Evolutionary conservation across 2,329 filamentous ascomycete genomes (phyloP), one percentile per base, ranked within the genome.

Genomic region (Setomelanomma holmii): DNA sequence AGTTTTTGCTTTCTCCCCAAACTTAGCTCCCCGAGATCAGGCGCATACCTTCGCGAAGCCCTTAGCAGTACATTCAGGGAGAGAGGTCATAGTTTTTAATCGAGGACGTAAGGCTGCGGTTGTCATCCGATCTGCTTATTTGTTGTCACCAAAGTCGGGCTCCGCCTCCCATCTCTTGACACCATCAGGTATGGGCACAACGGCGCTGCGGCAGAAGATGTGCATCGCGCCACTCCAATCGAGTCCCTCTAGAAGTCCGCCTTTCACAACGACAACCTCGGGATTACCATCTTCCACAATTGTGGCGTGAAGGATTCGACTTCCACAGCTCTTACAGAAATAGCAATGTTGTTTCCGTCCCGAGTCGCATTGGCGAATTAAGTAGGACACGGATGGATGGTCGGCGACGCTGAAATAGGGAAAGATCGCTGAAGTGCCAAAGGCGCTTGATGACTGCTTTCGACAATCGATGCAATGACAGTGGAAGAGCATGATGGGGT

Each of bases 391-490:
- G 12, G 54, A 49, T 5, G 62, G 14, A 68, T 74, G 33, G 73
- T 56, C 71, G 0, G 86, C 84, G 22, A 89, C 74, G 8, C 77
- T 69, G 54, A 90, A 90, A n/a, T 78, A 78, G 1, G 87, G 87
- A 62, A 89, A 90, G 54, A 89, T 88, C 60, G 87, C 87, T 30
- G 85, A 87, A 24, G 86, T 84, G 22, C 87, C 87, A 72, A 88
- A 89, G 1, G 87, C 86, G 6, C 85, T 86, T 47, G 84, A 79
- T 23, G 85, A 85, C 75, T 89, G 87, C 51, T 83, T 80, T 41
- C 84, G 82, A 71, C 88, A 90, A 67, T 87, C 82, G 49, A 78
- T 74, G 72, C 88, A 90, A 75, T 90, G 88, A 75, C 88, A 90
- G 67, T 89, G 85, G 71, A 87, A 90, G 44, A 89, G 76, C n/a